A percentile compares a stretch with the other conserved stretches of the same genome.
These are phyloP conservation scores for Cubamyces lactineus DNA, from an alignment of 768 basidiomycete genomes.

Conservation along the genomic window DNA sequence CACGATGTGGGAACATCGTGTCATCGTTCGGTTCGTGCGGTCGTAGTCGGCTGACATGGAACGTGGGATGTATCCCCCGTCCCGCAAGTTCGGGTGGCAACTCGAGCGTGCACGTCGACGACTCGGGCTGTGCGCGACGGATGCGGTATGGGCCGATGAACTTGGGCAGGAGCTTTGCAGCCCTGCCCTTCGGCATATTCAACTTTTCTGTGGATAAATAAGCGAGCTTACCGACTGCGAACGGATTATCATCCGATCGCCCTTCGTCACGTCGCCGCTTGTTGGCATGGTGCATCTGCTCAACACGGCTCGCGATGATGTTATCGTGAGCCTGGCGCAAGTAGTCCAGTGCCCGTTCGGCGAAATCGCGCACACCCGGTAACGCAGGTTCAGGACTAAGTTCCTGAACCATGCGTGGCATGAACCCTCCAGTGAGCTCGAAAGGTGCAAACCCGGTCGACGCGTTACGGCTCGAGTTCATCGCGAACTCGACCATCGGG, in stretches of 20 bases:
- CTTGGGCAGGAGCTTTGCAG: constrained; percentile 40
- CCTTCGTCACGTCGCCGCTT: constrained; percentile 19
- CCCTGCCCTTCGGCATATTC: constrained; percentile 36
- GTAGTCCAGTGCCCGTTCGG: constrained; percentile 28
- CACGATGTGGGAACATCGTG: constrained; percentile 39
- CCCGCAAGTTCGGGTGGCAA: constrained; percentile 33
- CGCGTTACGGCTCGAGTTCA: constrained; percentile 37
- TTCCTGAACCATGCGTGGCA: constrained; percentile 15
- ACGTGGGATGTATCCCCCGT: constrained; percentile 38
- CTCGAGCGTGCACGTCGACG: constrained; percentile 36
- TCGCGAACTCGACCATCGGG: constrained; percentile 43
- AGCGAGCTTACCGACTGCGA: constrained; percentile 33
- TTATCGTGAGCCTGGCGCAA: constrained; percentile 40
- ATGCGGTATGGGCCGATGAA: constrained; percentile 45
- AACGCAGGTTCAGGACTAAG: neutral
- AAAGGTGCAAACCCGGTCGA: constrained; percentile 43
- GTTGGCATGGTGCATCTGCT: constrained; percentile 40
- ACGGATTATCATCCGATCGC: neutral
- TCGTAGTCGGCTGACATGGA: constrained; percentile 40
- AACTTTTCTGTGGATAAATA: constrained; percentile 45
- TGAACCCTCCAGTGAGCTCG: constrained; percentile 29
- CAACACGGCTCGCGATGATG: constrained; percentile 38
- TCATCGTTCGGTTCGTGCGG: constrained; percentile 38
- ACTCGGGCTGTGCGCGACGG: constrained; percentile 19
- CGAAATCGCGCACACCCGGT: constrained; percentile 34